These are phyloP conservation scores for Trypanosoma conorhini DNA, from an alignment of 208 protist genomes.

Conservation along the genomic window DNA sequence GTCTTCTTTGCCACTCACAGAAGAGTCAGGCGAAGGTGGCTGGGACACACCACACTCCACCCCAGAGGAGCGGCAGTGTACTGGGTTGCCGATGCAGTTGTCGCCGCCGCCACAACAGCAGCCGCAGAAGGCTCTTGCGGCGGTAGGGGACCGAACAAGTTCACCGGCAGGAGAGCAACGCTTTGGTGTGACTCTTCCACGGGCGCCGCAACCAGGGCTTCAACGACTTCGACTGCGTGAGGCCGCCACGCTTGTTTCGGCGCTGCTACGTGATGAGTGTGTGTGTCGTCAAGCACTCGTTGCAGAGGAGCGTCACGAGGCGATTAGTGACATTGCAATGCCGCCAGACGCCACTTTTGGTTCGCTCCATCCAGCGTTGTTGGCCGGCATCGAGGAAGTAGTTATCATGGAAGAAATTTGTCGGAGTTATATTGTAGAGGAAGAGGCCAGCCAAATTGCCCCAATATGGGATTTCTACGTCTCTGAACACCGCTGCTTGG, in stretches of 20 bases:
- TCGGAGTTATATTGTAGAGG: constrained; percentile 30
- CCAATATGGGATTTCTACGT: constrained; percentile 25
- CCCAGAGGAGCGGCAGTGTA: not conserved
- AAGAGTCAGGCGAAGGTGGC: not conserved
- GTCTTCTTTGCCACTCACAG: not conserved
- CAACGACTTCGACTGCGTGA: constrained; percentile 5
- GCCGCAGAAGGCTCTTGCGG: not conserved
- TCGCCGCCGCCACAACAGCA: not conserved
- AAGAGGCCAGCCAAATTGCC: constrained; percentile 14
- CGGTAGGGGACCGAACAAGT: not conserved
- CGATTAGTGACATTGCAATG: constrained; percentile 34
- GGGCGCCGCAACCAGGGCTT: not conserved
- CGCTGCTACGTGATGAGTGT: constrained; percentile 49
- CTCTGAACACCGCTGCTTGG: constrained; percentile 30
- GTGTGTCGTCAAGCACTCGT: constrained; percentile 49
- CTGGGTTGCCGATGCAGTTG: not conserved
- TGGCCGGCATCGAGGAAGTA: constrained; percentile 15
- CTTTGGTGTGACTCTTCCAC: not conserved
- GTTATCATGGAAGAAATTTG: constrained; percentile 33
- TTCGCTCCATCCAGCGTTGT: constrained; percentile 11
- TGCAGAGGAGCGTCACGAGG: constrained; percentile 38
- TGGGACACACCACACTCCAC: not conserved
- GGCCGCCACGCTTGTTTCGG: constrained; percentile 20
- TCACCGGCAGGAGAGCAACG: not conserved
- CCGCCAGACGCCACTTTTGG: constrained; percentile 3